phyloP scores from a whole-genome alignment of 169 alveolate species.

The Eimeria brunetti region DNA sequence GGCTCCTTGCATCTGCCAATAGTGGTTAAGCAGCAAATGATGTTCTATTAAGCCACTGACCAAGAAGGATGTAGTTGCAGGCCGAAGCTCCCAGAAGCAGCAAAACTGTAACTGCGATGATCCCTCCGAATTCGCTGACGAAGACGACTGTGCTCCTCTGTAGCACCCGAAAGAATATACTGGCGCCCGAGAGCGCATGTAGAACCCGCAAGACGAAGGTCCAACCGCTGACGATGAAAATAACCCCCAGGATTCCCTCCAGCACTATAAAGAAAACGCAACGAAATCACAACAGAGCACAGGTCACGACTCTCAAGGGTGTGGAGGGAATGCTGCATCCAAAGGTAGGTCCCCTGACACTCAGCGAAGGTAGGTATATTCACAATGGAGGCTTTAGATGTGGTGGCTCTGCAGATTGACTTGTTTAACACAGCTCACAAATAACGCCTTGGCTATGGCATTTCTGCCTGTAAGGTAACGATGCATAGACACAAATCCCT shows the following conservation, averaged over 20 bases:
- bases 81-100: slow-evolving; percentile 58
- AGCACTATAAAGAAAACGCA: slow-evolving; percentile 8
- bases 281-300: neutral
- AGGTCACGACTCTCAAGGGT: neutral
- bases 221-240: slow-evolving; percentile 46
- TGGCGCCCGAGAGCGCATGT: slow-evolving; percentile 66
- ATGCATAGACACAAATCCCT: neutral
- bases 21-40: neutral
- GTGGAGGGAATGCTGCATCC: neutral
- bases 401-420: too few species aligned
- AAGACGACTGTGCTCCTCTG: slow-evolving; percentile 20
- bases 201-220: slow-evolving; percentile 50
- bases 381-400: too few species aligned
- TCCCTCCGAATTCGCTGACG: slow-evolving; percentile 54
- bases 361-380: too few species aligned
- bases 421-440: neutral
- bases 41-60: neutral
- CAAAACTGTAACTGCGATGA: slow-evolving; percentile 15
- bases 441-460: neutral
- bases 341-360: neutral
- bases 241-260: slow-evolving; percentile 58
- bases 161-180: slow-evolving; percentile 42
- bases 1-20: neutral
- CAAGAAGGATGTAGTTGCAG: slow-evolving; percentile 60
- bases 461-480: neutral